Percentiles rank a stretch among this genome's conserved stretches.
These are phyloP conservation scores for Ustilago xerochloae DNA, from an alignment of 1,284 basidiomycete species.

Conservation along the genomic window DNA sequence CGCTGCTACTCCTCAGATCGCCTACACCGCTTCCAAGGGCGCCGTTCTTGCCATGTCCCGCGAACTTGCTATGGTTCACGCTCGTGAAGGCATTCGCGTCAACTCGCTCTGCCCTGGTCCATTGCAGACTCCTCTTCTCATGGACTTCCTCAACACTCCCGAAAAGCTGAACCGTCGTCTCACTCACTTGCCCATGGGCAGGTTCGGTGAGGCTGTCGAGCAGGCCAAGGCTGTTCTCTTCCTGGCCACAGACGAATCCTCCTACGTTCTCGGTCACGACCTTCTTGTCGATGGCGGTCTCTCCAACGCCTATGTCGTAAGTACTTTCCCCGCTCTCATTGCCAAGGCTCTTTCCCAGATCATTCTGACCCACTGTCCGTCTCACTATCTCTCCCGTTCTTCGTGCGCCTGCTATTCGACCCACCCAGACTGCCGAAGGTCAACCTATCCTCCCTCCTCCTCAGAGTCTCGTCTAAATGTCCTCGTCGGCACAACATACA, in stretches of 20 bases:
- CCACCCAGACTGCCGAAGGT: conserved; percentile 48
- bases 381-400: neutral
- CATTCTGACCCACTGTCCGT: neutral
- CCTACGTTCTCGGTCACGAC: conserved; percentile 71
- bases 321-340: neutral
- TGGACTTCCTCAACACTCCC: conserved; percentile 97
- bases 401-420: neutral
- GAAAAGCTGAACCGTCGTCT: conserved; percentile 92
- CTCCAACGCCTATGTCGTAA: conserved; percentile 43
- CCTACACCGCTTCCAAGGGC: conserved; percentile 79
- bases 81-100: conserved; percentile 91
- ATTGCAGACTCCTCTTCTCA: conserved; percentile 78
- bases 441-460: conserved; percentile 41
- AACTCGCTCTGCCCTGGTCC: conserved; percentile 91
- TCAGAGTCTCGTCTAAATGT: conserved; percentile 39
- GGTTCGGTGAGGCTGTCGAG: conserved; percentile 95
- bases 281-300: conserved; percentile 48
- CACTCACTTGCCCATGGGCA: conserved; percentile 93
- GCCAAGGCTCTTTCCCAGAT: no score
- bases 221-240: conserved; percentile 90
- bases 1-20: conserved; percentile 93
- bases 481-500: no score
- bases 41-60: conserved; percentile 97
- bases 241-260: conserved; percentile 73
- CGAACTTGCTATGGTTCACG: conserved; percentile 96